Evolutionary conservation across 306 rosid species (phyloP), one percentile per base, ranked within the genome.

Genomic region (Casuarina cunninghamiana): DNA sequence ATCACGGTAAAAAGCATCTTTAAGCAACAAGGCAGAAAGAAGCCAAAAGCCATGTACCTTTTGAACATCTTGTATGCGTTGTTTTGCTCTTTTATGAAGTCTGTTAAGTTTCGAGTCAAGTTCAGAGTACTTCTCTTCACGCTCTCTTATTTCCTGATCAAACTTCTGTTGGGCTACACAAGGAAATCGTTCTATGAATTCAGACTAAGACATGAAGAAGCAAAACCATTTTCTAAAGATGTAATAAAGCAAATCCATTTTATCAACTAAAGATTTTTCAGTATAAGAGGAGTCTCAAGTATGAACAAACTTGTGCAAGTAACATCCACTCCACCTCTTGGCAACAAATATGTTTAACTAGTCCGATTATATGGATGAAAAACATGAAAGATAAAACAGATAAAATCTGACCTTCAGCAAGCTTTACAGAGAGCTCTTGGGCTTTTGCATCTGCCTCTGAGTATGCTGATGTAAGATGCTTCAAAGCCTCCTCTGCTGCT

Each of bases 1-100:
- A 69, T 81, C 77, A 83, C 71, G 76, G n/a, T 26, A 43, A 43
- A 67, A 49, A 21, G 35, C 26, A 41, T 39, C 21, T 54, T 83
- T 53, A 37, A 16, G 53, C 69, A 61, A 74, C 43, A 44, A 73
- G 11, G 37, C 58, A 68, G 53, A 80, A 77, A 71, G 48, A 80
- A 70, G 13, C 42, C 42, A 75, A 77, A 72, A 69, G 67, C 2
- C 51, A 71, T 53, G 69, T 83, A 93, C 98, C 98, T 91, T 93
- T 79, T 96, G 99, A 82, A 96, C 69, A 71, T 96, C 99, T 84
- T 96, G 99, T 86, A 96, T 96, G 12, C 99, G 97, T 73, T 96
- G 99, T 81, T 96, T 96, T 63, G 99, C 99, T 79, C 99, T 88
- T 84, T 96, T 96, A 80, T 93, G 99, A 84, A 96, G 98, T 88